These are phyloP conservation scores for Candida sanyaensis DNA, from an alignment of 1,139 yeast genomes.

Conservation along the genomic window DNA sequence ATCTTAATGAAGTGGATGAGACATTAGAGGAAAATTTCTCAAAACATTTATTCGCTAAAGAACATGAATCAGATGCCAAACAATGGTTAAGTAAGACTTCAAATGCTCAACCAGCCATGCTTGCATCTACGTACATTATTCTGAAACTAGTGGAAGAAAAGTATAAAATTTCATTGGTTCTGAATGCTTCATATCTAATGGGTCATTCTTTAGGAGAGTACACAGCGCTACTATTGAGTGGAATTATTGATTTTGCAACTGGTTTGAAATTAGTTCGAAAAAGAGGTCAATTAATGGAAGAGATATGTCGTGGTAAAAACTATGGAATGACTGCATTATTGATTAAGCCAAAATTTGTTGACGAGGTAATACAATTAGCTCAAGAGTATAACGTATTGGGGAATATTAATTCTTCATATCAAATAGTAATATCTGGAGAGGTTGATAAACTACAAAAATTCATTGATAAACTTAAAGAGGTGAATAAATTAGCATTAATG, in stretches of 20 bases:
- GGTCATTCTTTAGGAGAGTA: slow-evolving; percentile 68
- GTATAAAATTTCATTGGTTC: slow-evolving; percentile 24
- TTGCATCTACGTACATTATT: slow-evolving; percentile 47
- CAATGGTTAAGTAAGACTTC: slow-evolving; percentile 39
- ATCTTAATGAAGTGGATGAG: slow-evolving; percentile 55
- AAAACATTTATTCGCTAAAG: slow-evolving; percentile 19
- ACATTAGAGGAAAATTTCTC: slow-evolving; percentile 58
- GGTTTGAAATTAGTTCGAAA: slow-evolving; percentile 51
- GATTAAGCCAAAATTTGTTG: slow-evolving; percentile 22
- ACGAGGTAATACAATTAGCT: slow-evolving; percentile 22
- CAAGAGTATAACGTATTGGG: slow-evolving; percentile 30
- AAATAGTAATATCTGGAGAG: slow-evolving; percentile 48
- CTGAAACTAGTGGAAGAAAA: slow-evolving; percentile 28
- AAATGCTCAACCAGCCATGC: slow-evolving; percentile 64
- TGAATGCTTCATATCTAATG: slow-evolving; percentile 28
- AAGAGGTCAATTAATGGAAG: slow-evolving; percentile 56
- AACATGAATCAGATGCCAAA: slow-evolving; percentile 9
- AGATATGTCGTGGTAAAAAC: slow-evolving; percentile 15
- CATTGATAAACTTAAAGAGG: slow-evolving; percentile 2
- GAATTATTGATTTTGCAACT: slow-evolving; percentile 37
- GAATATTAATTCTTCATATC: slow-evolving; percentile 44
- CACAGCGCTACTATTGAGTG: slow-evolving; percentile 48
- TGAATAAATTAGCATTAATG: slow-evolving; percentile 3
- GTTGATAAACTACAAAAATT: slow-evolving; percentile 20
- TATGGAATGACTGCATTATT: slow-evolving; percentile 45